These are phyloP conservation scores for Bipolaris bicolor DNA, from an alignment of 2,329 filamentous ascomycete species.

Conservation along the genomic window DNA sequence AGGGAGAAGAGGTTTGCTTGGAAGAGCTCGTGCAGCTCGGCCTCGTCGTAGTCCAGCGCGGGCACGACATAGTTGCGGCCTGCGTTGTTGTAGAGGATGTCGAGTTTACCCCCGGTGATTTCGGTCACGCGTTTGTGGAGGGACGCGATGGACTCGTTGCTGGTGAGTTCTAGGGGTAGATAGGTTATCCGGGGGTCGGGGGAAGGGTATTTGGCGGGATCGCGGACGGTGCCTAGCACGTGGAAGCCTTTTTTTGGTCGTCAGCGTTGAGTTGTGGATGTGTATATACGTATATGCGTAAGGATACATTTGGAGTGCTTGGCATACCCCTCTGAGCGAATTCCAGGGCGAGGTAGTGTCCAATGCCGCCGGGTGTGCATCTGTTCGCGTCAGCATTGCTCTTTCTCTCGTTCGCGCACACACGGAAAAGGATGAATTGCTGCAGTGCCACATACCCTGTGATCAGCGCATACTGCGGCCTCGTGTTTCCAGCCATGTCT, in stretches of 20 bases:
- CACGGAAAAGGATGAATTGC: neutral
- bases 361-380: conserved; percentile 63
- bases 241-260: conserved; percentile 51
- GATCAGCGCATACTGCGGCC: conserved; percentile 43
- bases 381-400: conserved; percentile 36
- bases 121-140: conserved; percentile 56
- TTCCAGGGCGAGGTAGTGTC: conserved; percentile 63
- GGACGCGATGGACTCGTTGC: conserved; percentile 55
- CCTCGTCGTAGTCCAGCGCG: conserved; percentile 59
- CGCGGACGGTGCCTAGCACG: conserved; percentile 65
- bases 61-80: conserved; percentile 63
- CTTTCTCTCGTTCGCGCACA: neutral
- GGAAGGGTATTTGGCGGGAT: conserved; percentile 56
- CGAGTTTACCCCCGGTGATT: conserved; percentile 57
- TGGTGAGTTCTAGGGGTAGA: conserved; percentile 60
- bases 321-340: conserved; percentile 56
- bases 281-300: neutral
- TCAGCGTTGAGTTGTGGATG: neutral
- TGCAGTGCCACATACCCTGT: conserved; percentile 43
- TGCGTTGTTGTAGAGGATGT: conserved; percentile 66
- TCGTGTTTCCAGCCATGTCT: conserved; percentile 23
- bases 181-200: conserved; percentile 60
- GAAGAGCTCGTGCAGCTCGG: conserved; percentile 41
- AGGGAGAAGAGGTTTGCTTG: conserved; percentile 61
- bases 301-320: neutral